Evolutionary conservation across 352 stramenopile genomes (phyloP).

Genomic region (Phytophthora agathidicida): DNA sequence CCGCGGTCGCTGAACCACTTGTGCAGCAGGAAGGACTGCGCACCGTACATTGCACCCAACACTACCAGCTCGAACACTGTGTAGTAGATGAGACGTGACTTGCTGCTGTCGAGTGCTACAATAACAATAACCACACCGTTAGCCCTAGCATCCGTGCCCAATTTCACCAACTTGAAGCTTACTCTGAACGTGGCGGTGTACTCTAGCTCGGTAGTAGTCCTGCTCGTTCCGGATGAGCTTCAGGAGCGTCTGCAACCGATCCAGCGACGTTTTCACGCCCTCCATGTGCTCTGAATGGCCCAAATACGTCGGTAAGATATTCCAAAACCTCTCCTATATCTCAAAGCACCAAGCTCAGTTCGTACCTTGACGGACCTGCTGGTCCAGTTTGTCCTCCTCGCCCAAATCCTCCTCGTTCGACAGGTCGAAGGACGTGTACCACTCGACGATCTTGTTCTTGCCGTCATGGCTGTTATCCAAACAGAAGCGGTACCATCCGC

Average conservation of each 20-base stretch:
- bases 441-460: slow-evolving; percentile 76
- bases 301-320: background rate
- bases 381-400: slow-evolving; percentile 77
- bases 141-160: background rate
- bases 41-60: slow-evolving; percentile 73
- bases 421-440: slow-evolving; percentile 83
- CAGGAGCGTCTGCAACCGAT: slow-evolving; percentile 64
- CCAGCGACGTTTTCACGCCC: slow-evolving; percentile 65
- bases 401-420: slow-evolving; percentile 78
- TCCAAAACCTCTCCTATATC: no score
- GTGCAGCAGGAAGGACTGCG: slow-evolving; percentile 79
- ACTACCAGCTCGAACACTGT: slow-evolving; percentile 71
- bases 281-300: slow-evolving; percentile 80
- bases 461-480: slow-evolving; percentile 78
- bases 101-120: slow-evolving; percentile 78
- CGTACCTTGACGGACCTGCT: slow-evolving; percentile 67
- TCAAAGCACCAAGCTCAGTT: no score
- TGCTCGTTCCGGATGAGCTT: slow-evolving; percentile 81
- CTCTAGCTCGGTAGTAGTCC: slow-evolving; percentile 73
- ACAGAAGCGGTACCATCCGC: slow-evolving; percentile 89
- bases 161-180: slow-evolving; percentile 19
- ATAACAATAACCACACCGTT: slow-evolving; percentile 1
- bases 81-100: slow-evolving; percentile 81
- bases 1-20: slow-evolving; percentile 87
- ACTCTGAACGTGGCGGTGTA: slow-evolving; percentile 80